These are phyloP conservation scores for Chlamydomonas eustigma DNA, from an alignment of 139 green algal genomes.

Conservation along the genomic window DNA sequence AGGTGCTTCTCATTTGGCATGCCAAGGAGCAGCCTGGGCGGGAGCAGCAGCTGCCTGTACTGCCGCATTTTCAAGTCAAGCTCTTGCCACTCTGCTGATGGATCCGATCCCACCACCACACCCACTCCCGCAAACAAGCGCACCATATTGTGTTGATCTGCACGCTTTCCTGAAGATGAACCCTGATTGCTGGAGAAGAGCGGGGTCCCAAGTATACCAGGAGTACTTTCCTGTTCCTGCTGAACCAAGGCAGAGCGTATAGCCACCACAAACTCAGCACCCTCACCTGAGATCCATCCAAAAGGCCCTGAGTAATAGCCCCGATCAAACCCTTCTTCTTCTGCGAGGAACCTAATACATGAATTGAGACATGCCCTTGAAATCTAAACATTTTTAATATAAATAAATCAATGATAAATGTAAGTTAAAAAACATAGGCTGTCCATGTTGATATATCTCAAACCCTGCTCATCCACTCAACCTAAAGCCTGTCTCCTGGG, in stretches of 20 bases:
- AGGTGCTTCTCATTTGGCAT: neutral
- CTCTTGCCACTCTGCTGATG: slow-evolving; percentile 87
- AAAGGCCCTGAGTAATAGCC: slow-evolving; percentile 95
- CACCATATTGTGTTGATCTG: slow-evolving; percentile 22
- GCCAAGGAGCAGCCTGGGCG: slow-evolving; percentile 29
- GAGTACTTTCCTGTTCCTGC: neutral
- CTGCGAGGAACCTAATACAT: slow-evolving; percentile 39
- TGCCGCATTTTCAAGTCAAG: slow-evolving; percentile 81
- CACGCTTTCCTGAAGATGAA: too few species aligned
- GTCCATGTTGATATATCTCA: too few species aligned
- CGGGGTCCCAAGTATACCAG: neutral
- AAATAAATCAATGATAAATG: too few species aligned
- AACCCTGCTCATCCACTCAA: too few species aligned
- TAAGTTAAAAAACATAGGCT: too few species aligned
- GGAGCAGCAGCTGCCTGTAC: slow-evolving; percentile 23
- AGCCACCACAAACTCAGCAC: slow-evolving; percentile 93
- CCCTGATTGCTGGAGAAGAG: neutral
- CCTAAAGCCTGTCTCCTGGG: slow-evolving; percentile 20
- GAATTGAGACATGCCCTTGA: too few species aligned
- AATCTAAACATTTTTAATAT: too few species aligned
- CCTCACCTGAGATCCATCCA: slow-evolving; percentile 79
- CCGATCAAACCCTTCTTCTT: slow-evolving; percentile 87
- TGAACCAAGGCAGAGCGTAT: slow-evolving; percentile 90
- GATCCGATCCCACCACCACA: slow-evolving; percentile 79
- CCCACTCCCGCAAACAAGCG: slow-evolving; percentile 92